phyloP scores from a whole-genome alignment of 164 flowering plant genomes.

The Buxus sempervirens region DNA sequence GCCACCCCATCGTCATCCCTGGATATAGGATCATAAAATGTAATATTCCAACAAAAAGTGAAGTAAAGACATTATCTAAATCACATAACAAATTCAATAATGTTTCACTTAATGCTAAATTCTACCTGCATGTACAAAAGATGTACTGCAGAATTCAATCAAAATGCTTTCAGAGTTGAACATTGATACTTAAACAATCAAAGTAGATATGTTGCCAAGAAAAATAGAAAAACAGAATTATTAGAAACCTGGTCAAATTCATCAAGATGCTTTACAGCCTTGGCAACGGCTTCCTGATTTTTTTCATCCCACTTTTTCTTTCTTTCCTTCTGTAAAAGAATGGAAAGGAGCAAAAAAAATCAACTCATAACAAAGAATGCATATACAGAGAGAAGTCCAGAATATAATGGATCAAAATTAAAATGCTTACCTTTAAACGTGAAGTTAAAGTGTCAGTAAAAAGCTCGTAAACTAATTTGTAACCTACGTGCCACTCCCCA shows the following conservation, averaged over 20 bases:
- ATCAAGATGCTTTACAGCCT: conserved; percentile 70
- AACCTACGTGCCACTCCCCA: conserved; percentile 96
- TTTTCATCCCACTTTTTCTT: conserved; percentile 93
- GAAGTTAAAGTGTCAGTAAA: conserved; percentile 73
- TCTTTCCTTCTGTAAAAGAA: conserved; percentile 64
- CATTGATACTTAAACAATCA: not conserved
- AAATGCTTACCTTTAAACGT: conserved; percentile 68
- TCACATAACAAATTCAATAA: not conserved
- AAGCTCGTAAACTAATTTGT: conserved; percentile 78
- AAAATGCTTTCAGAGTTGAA: not conserved
- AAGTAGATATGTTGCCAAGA: not conserved
- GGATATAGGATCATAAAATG: not conserved
- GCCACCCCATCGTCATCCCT: no score
- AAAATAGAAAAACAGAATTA: not conserved
- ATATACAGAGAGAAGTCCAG: not conserved
- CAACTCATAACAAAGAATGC: not conserved
- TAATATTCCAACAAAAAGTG: not conserved
- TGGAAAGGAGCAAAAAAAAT: not conserved
- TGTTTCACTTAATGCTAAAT: not conserved
- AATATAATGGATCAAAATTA: not conserved
- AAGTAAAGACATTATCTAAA: not conserved
- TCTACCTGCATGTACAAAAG: no score
- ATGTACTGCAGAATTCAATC: not conserved
- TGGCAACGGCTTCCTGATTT: conserved; percentile 83
- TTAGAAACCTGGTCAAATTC: conserved; percentile 78